A percentile compares a stretch with the other conserved stretches of the same genome.
Evolutionary conservation across 1,284 basidiomycete species (phyloP).

Genomic region (Amylostereum areolatum): DNA sequence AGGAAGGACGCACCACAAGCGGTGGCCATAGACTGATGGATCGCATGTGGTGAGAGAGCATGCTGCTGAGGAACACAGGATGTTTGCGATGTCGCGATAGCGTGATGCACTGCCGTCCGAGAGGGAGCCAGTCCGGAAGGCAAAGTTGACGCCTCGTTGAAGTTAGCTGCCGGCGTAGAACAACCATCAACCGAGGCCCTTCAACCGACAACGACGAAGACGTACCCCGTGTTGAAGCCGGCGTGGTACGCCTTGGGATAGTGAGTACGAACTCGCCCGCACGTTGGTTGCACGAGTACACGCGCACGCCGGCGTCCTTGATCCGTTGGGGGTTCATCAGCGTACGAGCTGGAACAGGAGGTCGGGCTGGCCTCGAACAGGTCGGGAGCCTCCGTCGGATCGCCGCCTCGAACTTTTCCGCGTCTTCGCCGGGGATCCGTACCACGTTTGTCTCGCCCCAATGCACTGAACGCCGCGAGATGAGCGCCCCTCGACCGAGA

Average conservation of each 20-base stretch:
- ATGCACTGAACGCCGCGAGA: constrained; percentile 63
- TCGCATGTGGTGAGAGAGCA: constrained; percentile 58
- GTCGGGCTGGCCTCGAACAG: too few species aligned
- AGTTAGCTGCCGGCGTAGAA: constrained; percentile 79
- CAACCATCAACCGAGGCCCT: constrained; percentile 5
- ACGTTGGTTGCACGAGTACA: constrained; percentile 93
- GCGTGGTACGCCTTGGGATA: constrained; percentile 99
- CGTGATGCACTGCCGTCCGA: constrained; percentile 84
- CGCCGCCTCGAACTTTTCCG: constrained; percentile 94
- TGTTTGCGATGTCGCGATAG: constrained; percentile 88
- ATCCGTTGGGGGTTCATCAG: constrained; percentile 94
- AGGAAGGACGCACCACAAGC: too few species aligned
- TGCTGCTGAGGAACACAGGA: constrained; percentile 98
- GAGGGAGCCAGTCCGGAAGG: constrained; percentile 93
- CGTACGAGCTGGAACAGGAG: too few species aligned
- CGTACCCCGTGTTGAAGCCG: constrained; percentile 96
- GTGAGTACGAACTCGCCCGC: constrained; percentile 98
- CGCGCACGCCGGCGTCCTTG: constrained; percentile 85
- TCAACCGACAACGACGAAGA: constrained; percentile 15
- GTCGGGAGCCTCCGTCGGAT: constrained; percentile 88
- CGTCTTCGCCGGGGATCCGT: constrained; percentile 91
- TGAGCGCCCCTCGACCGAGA: background rate
- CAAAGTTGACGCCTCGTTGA: constrained; percentile 99
- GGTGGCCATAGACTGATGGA: too few species aligned
- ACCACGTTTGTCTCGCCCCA: constrained; percentile 99